Evolutionary conservation across 2,329 filamentous ascomycete species (phyloP).

Genomic region (Sclerotinia minor): DNA sequence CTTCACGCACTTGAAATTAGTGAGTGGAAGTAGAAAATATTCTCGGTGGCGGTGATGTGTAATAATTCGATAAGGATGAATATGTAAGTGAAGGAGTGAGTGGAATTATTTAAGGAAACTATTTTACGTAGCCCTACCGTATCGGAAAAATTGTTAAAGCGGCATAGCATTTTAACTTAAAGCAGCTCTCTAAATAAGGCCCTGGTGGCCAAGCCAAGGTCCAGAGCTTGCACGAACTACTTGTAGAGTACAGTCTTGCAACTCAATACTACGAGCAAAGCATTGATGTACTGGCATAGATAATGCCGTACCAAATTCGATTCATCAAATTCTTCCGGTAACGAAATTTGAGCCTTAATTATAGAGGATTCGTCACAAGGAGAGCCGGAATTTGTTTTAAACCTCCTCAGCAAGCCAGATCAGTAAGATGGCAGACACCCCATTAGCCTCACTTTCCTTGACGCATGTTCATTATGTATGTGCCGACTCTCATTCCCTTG

Average conservation of each 20-base stretch:
- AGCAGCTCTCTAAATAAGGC: slow-evolving; percentile 31
- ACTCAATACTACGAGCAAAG: background rate
- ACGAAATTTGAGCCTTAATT: background rate
- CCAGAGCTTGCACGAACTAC: background rate
- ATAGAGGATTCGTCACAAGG: background rate
- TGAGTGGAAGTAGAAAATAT: background rate
- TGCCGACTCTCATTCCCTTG: slow-evolving; percentile 27
- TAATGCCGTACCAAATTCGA: background rate
- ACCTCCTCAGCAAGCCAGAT: background rate
- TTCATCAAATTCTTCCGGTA: background rate
- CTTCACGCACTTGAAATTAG: background rate
- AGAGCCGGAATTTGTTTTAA: background rate
- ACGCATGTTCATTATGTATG: slow-evolving; percentile 95
- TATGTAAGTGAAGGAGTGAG: background rate
- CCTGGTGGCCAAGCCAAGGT: background rate
- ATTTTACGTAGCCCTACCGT: slow-evolving; percentile 24
- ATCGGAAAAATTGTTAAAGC: slow-evolving; percentile 12
- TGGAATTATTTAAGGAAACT: slow-evolving; percentile 1
- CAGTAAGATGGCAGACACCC: slow-evolving; percentile 46
- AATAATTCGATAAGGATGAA: background rate
- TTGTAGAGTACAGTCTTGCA: too few species aligned
- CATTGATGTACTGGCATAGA: background rate
- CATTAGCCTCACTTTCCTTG: slow-evolving; percentile 85
- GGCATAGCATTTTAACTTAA: slow-evolving; percentile 15
- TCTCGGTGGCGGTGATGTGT: slow-evolving; percentile 5